Base-by-base conservation (phyloP, 352 stramenopile genomes). In the Pythium coloratum region DNA sequence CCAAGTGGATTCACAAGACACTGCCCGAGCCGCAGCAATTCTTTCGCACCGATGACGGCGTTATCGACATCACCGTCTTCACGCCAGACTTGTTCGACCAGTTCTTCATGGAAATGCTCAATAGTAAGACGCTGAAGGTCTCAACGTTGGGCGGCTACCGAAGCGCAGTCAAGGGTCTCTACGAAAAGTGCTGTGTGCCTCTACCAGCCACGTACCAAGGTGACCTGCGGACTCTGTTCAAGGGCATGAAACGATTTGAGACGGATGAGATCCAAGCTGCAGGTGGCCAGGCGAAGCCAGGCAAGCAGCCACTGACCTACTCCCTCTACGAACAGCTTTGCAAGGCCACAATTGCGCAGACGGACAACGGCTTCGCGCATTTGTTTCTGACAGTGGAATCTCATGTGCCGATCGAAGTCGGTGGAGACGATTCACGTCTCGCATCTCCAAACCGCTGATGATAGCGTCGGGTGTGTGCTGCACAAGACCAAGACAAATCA, bases 381-480 rank as follows among this genome's bases (percentile, higher is more conserved):
- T 34, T 72, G 0, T 75, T 73, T 56, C 50, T 75, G 55, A 0
- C 67, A 75, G 55, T 75, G 72, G 72, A 73, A 78, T 62, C 42
- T 71, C 10, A 75, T 75, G 72, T 78, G 72, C 20, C 42, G 64
- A 4, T 73, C 64, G 0, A 66, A 61, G 24, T 78, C 64, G 3
- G 64, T 71, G 7, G 26, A 78, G 33, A 75, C 54, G 3, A 0
- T 72, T 0, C n/a, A 66, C 7, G 65, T 40, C 13, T 40, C 55
- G 14, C 66, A 77, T 50, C n/a, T 73, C 1, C 24, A 36, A 0
- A 33, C 1, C 7, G 28, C 30, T 8, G 59, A 69, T 33, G 62
- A 71, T 16, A 73, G 59, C 24, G 49, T 74, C 33, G 58, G 66
- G 18, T 62, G n/a, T 61, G 20, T 69, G 8, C 18, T 76, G 18